These are phyloP conservation scores for Saxophila tyrrhenica DNA, from an alignment of 495 filamentous ascomycete genomes.

Conservation along the genomic window DNA sequence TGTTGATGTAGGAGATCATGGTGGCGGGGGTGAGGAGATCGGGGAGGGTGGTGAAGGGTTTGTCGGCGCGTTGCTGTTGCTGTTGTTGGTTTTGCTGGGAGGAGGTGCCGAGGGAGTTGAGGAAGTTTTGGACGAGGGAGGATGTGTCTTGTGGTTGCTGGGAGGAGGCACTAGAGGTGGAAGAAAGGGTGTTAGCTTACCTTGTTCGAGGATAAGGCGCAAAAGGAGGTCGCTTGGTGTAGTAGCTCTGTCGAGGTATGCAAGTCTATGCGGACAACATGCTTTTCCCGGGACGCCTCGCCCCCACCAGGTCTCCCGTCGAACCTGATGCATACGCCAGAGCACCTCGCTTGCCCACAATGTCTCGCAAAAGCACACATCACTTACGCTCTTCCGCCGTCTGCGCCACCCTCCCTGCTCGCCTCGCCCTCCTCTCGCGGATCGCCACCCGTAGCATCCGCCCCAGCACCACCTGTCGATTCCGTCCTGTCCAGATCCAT, in stretches of 20 bases:
- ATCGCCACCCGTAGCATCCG: slow-evolving; percentile 80
- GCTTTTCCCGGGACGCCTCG: no score
- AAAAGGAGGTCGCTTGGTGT: no score
- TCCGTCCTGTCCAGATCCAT: slow-evolving; percentile 49
- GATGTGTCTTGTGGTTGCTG: slow-evolving; percentile 38
- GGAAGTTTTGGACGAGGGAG: slow-evolving; percentile 69
- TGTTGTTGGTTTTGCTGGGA: slow-evolving; percentile 7
- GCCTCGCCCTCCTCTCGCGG: slow-evolving; percentile 79
- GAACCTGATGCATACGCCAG: neutral
- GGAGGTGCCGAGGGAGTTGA: slow-evolving; percentile 56
- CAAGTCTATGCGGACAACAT: neutral
- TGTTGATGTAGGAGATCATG: slow-evolving; percentile 66
- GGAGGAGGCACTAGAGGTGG: neutral
- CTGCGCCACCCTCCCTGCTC: slow-evolving; percentile 80
- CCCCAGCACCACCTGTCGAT: slow-evolving; percentile 65
- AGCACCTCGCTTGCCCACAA: slow-evolving; percentile 9
- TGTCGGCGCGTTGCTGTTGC: slow-evolving; percentile 42
- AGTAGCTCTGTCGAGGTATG: neutral
- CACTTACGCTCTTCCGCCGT: slow-evolving; percentile 99
- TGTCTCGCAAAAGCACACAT: neutral
- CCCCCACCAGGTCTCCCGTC: no score
- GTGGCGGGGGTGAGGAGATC: slow-evolving; percentile 69
- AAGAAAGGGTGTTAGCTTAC: slow-evolving; percentile 16
- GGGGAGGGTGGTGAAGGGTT: slow-evolving; percentile 69
- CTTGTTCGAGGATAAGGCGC: slow-evolving; percentile 3